A percentile compares a stretch with the other conserved stretches of the same genome.
These are phyloP conservation scores for Cercophora sp. DNA, from an alignment of 495 filamentous ascomycete genomes.

Conservation along the genomic window DNA sequence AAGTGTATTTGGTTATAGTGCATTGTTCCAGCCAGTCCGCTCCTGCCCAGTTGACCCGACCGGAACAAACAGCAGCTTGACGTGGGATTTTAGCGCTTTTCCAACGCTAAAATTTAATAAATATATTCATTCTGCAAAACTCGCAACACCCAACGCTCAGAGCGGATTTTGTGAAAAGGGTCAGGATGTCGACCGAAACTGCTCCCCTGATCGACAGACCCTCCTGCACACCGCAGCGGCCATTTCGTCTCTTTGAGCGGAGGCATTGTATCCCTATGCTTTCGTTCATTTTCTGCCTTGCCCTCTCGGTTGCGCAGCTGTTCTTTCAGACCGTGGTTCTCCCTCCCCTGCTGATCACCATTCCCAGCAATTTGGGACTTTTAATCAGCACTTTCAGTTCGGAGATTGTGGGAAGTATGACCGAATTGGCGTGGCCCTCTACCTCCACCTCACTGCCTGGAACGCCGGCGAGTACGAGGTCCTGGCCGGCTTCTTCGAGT, in stretches of 20 bases:
- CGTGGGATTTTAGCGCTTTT: not conserved
- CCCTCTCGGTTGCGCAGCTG: slow-evolving; percentile 6
- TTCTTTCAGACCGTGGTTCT: slow-evolving; percentile 7
- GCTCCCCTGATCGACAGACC: not conserved
- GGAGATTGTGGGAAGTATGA: slow-evolving; percentile 9
- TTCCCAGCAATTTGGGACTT: slow-evolving; percentile 9
- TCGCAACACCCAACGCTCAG: not conserved
- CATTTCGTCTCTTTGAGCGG: slow-evolving; percentile 4
- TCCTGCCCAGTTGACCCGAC: not conserved
- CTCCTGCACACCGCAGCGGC: not conserved
- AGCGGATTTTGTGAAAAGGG: not conserved
- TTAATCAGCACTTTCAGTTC: slow-evolving; percentile 12
- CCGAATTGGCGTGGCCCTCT: slow-evolving; percentile 8
- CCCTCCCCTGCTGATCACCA: slow-evolving; percentile 1
- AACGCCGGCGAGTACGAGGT: no score
- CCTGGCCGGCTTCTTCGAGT: no score
- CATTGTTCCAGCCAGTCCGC: not conserved
- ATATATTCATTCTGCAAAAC: not conserved
- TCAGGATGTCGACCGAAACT: slow-evolving; percentile 8
- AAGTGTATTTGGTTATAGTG: not conserved
- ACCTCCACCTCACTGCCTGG: no score
- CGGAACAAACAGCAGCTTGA: not conserved
- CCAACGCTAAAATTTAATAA: not conserved
- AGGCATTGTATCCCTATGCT: slow-evolving; percentile 7
- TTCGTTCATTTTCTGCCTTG: slow-evolving; percentile 7